These are phyloP conservation scores for Nitzschia sp. DNA, from an alignment of 108 stramenopile species.

Conservation along the genomic window DNA sequence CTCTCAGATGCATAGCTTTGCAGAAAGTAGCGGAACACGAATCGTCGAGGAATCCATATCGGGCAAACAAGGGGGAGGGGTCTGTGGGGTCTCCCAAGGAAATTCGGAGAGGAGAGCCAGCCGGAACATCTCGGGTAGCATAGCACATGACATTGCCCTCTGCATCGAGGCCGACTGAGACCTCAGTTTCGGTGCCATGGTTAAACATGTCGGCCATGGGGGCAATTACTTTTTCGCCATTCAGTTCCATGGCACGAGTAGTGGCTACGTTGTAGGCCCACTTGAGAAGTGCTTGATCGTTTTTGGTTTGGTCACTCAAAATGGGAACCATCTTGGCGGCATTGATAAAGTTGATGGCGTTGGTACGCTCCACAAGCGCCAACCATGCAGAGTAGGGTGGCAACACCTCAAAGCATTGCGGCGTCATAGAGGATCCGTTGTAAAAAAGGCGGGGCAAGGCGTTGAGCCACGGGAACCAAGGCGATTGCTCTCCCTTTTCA, in stretches of 20 bases:
- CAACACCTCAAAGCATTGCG: slow-evolving; percentile 5
- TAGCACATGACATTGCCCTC: background rate
- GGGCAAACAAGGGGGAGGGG: slow-evolving; percentile 51
- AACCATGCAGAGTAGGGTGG: background rate
- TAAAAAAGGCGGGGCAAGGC: slow-evolving; percentile 25
- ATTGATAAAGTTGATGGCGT: background rate
- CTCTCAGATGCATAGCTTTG: slow-evolving; percentile 50
- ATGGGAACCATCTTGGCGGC: background rate
- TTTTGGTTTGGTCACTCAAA: background rate
- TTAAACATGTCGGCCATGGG: slow-evolving; percentile 70
- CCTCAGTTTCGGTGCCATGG: slow-evolving; percentile 62
- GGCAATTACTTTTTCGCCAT: slow-evolving; percentile 28
- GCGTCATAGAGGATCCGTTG: slow-evolving; percentile 41
- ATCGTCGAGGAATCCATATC: slow-evolving; percentile 66
- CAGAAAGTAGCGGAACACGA: slow-evolving; percentile 53
- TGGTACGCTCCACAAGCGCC: background rate
- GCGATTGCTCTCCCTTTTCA: background rate
- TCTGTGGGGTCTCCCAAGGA: slow-evolving; percentile 57
- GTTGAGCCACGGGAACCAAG: slow-evolving; percentile 7
- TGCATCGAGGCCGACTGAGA: slow-evolving; percentile 51
- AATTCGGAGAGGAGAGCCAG: slow-evolving; percentile 50
- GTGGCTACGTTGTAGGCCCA: background rate
- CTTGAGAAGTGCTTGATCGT: background rate
- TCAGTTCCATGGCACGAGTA: slow-evolving; percentile 26
- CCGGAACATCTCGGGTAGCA: slow-evolving; percentile 45